phyloP scores from a whole-genome alignment of 2,329 filamentous ascomycete species.

The Atkinsonella hypoxylon region DNA sequence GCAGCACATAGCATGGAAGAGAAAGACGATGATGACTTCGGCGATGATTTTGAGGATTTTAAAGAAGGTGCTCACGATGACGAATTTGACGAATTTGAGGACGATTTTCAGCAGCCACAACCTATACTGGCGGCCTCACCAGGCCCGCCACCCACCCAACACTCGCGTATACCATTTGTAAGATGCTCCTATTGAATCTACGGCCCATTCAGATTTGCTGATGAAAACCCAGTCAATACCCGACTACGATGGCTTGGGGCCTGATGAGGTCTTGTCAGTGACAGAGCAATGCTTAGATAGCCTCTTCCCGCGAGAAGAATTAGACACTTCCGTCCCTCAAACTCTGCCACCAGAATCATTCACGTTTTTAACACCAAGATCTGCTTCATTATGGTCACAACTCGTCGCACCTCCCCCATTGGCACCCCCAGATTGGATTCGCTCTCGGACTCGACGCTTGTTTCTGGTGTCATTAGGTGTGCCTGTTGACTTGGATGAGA shows the following conservation, averaged over 20 bases:
- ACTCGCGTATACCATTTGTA: conserved; percentile 34
- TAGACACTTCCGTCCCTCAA: conserved; percentile 37
- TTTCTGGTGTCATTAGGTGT: conserved; percentile 95
- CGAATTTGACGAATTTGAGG: conserved; percentile 61
- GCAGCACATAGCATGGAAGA: background rate
- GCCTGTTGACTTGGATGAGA: conserved; percentile 93
- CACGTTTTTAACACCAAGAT: conserved; percentile 74
- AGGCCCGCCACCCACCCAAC: conserved; percentile 22
- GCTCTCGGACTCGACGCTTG: conserved; percentile 83
- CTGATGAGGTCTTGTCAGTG: conserved; percentile 47
- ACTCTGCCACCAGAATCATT: conserved; percentile 43
- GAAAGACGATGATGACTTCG: conserved; percentile 32
- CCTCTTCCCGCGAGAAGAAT: conserved; percentile 49
- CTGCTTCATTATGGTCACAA: conserved; percentile 89
- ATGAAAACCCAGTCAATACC: conserved; percentile 46
- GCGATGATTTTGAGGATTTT: conserved; percentile 51
- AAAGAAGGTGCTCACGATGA: conserved; percentile 44
- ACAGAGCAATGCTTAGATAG: conserved; percentile 55
- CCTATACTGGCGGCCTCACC: conserved; percentile 16
- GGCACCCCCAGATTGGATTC: conserved; percentile 95
- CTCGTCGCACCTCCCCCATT: conserved; percentile 88
- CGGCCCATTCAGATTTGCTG: conserved; percentile 4
- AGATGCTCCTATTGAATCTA: conserved; percentile 9
- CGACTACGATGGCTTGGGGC: conserved; percentile 50
- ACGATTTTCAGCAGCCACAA: conserved; percentile 50